phyloP scores from a whole-genome alignment of 106 monocot genomes.

The Hemerocallis citrina region DNA sequence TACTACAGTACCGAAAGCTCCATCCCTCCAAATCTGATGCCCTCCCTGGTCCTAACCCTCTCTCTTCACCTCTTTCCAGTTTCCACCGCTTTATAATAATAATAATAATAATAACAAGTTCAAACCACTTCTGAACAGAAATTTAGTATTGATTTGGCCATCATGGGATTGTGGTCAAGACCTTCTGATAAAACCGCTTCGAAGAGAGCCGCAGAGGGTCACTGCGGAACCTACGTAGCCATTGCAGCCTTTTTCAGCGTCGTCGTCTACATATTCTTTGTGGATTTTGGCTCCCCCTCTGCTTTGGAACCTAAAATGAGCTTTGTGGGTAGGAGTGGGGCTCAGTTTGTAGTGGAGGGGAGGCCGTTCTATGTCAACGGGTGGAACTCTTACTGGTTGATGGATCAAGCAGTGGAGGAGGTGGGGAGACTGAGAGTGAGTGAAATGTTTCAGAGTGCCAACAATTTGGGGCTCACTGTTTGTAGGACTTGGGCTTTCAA shows the following conservation, averaged over 20 bases:
- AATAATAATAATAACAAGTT: no score
- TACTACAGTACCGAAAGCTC: no score
- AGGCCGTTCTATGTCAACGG: slow-evolving; percentile 85
- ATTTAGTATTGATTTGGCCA: no score
- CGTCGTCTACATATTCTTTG: background rate
- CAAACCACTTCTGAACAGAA: no score
- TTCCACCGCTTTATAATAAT: no score
- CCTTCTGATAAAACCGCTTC: background rate
- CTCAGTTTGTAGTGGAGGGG: slow-evolving; percentile 55
- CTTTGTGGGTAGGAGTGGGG: slow-evolving; percentile 67
- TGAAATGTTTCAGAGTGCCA: slow-evolving; percentile 33
- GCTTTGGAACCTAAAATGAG: slow-evolving; percentile 16
- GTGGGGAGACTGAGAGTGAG: slow-evolving; percentile 39
- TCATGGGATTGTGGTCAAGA: slow-evolving; percentile 4
- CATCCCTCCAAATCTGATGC: no score
- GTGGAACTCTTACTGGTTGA: slow-evolving; percentile 99
- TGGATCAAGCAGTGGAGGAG: slow-evolving; percentile 76
- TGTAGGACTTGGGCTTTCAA: slow-evolving; percentile 97
- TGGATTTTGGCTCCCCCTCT: background rate
- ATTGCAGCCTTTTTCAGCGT: background rate
- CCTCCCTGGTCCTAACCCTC: no score
- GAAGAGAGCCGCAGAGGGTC: slow-evolving; percentile 2
- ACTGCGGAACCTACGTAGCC: slow-evolving; percentile 1
- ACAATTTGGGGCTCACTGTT: slow-evolving; percentile 78
- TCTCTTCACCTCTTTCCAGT: no score